These are phyloP conservation scores for Starmerella powellii DNA, from an alignment of 805 yeast genomes.

Conservation along the genomic window DNA sequence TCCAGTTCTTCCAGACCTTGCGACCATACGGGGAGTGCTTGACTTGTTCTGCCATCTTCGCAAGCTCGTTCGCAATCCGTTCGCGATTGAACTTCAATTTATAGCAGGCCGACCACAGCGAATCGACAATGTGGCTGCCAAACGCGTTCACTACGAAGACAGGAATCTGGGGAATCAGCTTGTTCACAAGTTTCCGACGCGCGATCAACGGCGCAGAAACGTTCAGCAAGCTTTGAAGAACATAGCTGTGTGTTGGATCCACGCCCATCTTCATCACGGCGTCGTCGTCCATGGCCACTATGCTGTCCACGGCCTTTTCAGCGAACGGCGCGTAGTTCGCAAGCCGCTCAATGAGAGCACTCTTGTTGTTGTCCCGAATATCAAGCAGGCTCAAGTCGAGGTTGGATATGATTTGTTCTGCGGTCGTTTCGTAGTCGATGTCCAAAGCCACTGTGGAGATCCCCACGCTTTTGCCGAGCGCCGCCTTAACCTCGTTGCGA, in stretches of 20 bases:
- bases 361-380: conserved; percentile 11
- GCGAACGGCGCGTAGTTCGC: conserved; percentile 56
- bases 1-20: conserved; percentile 92
- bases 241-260: conserved; percentile 87
- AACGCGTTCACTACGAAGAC: conserved; percentile 69
- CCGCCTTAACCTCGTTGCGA: conserved; percentile 1
- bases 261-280: conserved; percentile 60
- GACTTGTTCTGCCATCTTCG: conserved; percentile 47
- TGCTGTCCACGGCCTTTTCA: conserved; percentile 36
- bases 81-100: conserved; percentile 76
- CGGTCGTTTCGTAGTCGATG: conserved; percentile 19
- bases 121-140: conserved; percentile 84
- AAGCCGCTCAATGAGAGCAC: conserved; percentile 51
- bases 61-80: conserved; percentile 59
- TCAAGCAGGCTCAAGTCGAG: conserved; percentile 18
- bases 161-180: conserved; percentile 42
- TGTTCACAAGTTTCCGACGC: conserved; percentile 59
- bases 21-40: conserved; percentile 82
- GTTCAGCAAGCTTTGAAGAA: conserved; percentile 54
- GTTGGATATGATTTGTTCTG: conserved; percentile 19
- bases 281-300: conserved; percentile 35
- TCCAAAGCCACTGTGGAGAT: conserved; percentile 8
- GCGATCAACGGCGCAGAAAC: conserved; percentile 39
- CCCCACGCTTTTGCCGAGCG: background rate
- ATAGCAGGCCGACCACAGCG: conserved; percentile 65